These are phyloP conservation scores for Dimocarpus longan DNA, from an alignment of 345 rosid genomes.

Conservation along the genomic window DNA sequence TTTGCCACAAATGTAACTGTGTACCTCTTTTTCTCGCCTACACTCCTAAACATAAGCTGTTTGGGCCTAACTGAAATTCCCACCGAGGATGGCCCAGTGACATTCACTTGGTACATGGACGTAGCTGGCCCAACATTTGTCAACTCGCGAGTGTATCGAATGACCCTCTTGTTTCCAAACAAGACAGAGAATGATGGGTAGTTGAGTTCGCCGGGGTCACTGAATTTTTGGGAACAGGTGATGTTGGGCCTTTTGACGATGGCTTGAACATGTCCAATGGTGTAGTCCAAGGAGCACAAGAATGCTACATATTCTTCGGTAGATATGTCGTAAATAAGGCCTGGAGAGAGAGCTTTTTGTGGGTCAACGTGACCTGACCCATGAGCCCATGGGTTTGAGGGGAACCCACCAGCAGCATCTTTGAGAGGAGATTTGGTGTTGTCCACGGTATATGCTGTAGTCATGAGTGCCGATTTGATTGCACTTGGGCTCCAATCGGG, in stretches of 20 bases:
- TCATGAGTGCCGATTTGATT: conserved; percentile 86
- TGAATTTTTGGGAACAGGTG: conserved; percentile 58
- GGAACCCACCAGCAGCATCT: conserved; percentile 62
- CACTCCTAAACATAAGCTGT: conserved; percentile 50
- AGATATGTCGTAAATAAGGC: conserved; percentile 78
- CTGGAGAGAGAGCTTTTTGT: conserved; percentile 72
- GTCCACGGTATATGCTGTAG: conserved; percentile 67
- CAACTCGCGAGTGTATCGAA: conserved; percentile 70
- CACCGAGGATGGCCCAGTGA: conserved; percentile 51
- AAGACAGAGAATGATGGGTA: conserved; percentile 88
- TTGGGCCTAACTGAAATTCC: conserved; percentile 60
- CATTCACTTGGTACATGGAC: conserved; percentile 54
- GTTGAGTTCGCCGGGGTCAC: conserved; percentile 79
- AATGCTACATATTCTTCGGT: conserved; percentile 67
- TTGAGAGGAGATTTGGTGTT: conserved; percentile 66
- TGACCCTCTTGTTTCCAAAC: conserved; percentile 64
- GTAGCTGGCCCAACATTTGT: conserved; percentile 77
- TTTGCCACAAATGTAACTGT: conserved; percentile 72
- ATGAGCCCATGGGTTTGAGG: conserved; percentile 67
- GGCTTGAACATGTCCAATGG: conserved; percentile 54
- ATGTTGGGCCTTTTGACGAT: conserved; percentile 66
- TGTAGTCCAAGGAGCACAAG: conserved; percentile 77
- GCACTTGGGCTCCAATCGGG: conserved; percentile 94
- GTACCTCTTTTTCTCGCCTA: conserved; percentile 75
- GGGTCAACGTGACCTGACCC: conserved; percentile 93